Evolutionary conservation across 305 asterid species (phyloP).

Genomic region (Solanum aculeatissimum): DNA sequence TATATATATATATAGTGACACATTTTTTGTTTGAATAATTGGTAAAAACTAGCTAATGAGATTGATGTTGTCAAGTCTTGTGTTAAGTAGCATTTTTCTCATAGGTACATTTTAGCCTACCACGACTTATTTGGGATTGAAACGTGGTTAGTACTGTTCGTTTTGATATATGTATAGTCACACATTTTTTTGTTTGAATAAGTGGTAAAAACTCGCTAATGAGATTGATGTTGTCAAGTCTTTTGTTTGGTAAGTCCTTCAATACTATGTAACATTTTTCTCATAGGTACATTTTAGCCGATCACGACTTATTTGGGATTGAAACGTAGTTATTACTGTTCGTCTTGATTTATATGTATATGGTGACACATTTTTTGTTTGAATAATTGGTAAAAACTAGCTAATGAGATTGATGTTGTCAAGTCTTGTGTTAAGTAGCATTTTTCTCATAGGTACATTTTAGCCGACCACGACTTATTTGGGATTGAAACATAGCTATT

Average conservation of each 20-base stretch:
- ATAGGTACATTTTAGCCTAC: not conserved
- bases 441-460: not conserved
- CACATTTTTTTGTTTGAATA: no score
- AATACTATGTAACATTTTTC: not conserved
- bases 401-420: no score
- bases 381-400: no score
- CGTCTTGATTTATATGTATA: no score
- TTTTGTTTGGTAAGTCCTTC: conserved; percentile 52
- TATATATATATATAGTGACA: no score
- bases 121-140: not conserved
- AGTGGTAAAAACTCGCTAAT: no score
- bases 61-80: conserved; percentile 71
- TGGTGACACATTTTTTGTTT: no score
- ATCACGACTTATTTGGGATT: not conserved
- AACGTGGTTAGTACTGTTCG: no score
- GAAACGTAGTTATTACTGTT: no score
- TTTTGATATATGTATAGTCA: no score
- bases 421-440: no score
- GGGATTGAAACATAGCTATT: not conserved
- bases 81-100: not conserved
- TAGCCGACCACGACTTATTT: not conserved
- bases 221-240: conserved; percentile 71
- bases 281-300: not conserved
- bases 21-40: no score
- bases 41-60: conserved; percentile 38